Evolutionary conservation across 768 basidiomycete genomes (phyloP), one percentile per base, ranked within the genome.

Genomic region (Hortiboletus flavorubellus): DNA sequence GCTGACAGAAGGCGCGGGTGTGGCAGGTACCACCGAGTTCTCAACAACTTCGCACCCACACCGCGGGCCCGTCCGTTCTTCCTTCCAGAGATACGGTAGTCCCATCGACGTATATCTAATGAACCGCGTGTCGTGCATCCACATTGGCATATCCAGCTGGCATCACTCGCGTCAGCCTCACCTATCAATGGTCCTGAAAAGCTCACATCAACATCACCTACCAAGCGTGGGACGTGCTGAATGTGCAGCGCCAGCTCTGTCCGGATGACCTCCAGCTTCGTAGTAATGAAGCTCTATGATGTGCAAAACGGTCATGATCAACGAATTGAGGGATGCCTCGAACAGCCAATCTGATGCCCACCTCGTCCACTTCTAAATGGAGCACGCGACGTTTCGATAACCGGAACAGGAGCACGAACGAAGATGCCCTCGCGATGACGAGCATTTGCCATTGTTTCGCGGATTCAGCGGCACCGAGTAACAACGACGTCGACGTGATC

Each of bases 361-460:
- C 63, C 52, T 68, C 66, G 55, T 65, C 61, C 44, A 67, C 65
- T 31, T 67, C 65, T 37, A 67, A 39, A 7, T 65, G 52, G 34
- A 67, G 55, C 26, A 67, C 58, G 3, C 66, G 61, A 7, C 4
- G n/a, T 37, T 51, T 52, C 0, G 66, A 63, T 7, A 67, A 29
- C 18, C 64, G 55, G 8, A 67, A 1, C 30, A 66, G 51, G 15
- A 66, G 49, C 46, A 65, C 55, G 21, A 63, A 66, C 35, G 66
- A 56, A 1, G 60, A 56, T n/a, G 40, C 21, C 23, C 49, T 58
- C 11, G 59, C 59, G 48, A 67, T 49, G 55, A 68, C 47, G 43
- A 67, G 16, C 61, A 65, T 65, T 23, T 59, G 51, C 59, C 56
- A 59, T 5, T 49, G 44, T 4, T 15, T 43, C 18, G 37, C 31